Base-by-base conservation (phyloP, 169 alveolate genomes). In the Cryptosporidium xiaoi region DNA sequence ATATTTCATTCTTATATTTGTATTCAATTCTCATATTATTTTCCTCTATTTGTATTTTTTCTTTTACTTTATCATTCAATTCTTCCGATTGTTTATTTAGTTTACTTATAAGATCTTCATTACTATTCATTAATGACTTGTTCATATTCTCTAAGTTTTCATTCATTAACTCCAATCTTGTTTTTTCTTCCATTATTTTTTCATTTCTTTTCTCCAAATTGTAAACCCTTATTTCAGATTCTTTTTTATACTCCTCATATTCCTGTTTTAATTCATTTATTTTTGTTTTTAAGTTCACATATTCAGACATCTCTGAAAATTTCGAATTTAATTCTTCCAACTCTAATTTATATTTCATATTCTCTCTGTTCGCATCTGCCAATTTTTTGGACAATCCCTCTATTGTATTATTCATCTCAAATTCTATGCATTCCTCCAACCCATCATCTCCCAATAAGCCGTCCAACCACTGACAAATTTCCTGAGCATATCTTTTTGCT, bases 401-500 rank as follows among this genome's bases (percentile, higher is more conserved):
- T 1, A 77, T 51, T 8, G 87, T 77, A 44, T 77, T 60, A 15
- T 77, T 62, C 64, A 50, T 60, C 34, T 77, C 87, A 36, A 56
- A 77, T 48, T 77, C 71, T 29, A 77, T 77, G 34, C 87, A 36
- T 13, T 77, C 87, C 13, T 60, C 62, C 31, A 77, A 31, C 5
- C 65, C 51, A 24, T 56, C 69, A 58, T 77, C 87, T 8, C 64
- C 64, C 16, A 77, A 29, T 24, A 77, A 31, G 6, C 77, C 71
- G 24, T 77, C 87, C 40, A 77, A 24, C 87, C 87, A 77, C 62
- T 77, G 87, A 20, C 69, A 50, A 58, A 77, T 77, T 24, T 77
- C 87, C n/a, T 58, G 27, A 7, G 87, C 87, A 77, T 77, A 77
- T 27, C 87, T 60, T 12, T 77, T 77, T 18, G 87, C 87, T 36